A percentile compares a stretch with the other conserved stretches of the same genome.
These are phyloP conservation scores for Sideroxylon spinosum DNA, from an alignment of 179 eudicot species.

Conservation along the genomic window DNA sequence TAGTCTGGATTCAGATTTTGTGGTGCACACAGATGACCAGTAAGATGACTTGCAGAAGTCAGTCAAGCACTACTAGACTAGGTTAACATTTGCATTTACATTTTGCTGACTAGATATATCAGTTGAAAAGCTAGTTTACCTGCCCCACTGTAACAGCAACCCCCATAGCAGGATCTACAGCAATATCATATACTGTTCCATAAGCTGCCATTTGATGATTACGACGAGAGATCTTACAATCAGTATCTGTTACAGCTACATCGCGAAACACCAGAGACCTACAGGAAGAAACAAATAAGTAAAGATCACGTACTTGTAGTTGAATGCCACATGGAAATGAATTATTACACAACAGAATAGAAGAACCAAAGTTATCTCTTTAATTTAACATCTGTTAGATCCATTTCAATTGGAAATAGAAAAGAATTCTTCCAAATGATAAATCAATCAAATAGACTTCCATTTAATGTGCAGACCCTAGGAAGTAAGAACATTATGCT, in stretches of 20 bases:
- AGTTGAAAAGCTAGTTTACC: constrained; percentile 23
- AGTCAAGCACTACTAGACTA: background rate
- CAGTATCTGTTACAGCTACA: constrained; percentile 21
- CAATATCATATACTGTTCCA: constrained; percentile 36
- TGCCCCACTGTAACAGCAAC: constrained; percentile 44
- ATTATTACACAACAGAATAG: background rate
- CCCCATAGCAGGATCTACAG: constrained; percentile 32
- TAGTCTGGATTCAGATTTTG: constrained; percentile 1
- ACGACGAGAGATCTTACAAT: constrained; percentile 22
- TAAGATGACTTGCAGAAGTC: background rate
- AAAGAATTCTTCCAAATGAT: background rate
- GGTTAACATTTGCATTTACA: background rate
- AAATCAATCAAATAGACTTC: background rate
- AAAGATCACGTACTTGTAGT: background rate
- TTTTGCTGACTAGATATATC: background rate
- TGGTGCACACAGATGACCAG: background rate
- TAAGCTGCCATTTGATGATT: constrained; percentile 23
- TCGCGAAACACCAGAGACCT: constrained; percentile 36
- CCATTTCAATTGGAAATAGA: background rate
- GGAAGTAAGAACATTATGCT: background rate
- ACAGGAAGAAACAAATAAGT: constrained; percentile 16
- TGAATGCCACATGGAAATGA: constrained; percentile 5
- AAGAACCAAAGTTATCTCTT: background rate
- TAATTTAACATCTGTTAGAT: constrained; percentile 1
- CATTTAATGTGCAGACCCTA: background rate